Percentiles rank a stretch among this genome's conserved stretches.
Conservation (phyloP, 805 yeast species). For the Lachancea sp. region DNA sequence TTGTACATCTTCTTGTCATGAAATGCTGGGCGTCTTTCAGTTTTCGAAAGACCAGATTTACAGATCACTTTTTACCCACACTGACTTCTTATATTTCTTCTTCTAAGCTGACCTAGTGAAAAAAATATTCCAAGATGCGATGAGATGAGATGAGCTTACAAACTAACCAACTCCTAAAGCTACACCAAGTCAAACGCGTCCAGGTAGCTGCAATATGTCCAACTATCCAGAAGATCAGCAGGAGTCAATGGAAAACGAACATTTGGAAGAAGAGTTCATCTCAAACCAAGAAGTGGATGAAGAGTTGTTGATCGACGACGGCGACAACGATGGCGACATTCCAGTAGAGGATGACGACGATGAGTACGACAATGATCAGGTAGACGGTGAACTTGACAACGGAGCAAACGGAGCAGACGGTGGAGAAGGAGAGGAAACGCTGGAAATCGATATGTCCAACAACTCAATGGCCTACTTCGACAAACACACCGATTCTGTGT, state of each 20-base stretch:
- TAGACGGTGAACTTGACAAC: too few species aligned
- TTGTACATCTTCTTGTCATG: too few species aligned
- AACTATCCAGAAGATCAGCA: constrained; percentile 7
- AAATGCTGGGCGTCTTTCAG: too few species aligned
- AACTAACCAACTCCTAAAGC: too few species aligned
- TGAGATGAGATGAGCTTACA: constrained; percentile 9
- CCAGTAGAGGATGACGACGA: constrained; percentile 32
- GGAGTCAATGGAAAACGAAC: constrained; percentile 10
- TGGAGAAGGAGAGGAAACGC: constrained; percentile 35
- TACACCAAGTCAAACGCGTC: not conserved
- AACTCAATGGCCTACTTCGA: constrained; percentile 89
- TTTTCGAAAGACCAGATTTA: too few species aligned
- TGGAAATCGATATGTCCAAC: constrained; percentile 82
- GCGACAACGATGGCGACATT: constrained; percentile 30
- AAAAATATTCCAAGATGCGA: not conserved
- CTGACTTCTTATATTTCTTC: not conserved
- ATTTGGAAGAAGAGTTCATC: constrained; percentile 34
- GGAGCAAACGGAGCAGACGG: too few species aligned
- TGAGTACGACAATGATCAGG: constrained; percentile 30
- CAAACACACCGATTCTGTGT: constrained; percentile 80
- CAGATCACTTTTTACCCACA: not conserved
- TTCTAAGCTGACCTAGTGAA: not conserved
- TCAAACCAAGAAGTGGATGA: constrained; percentile 38
- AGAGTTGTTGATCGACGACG: constrained; percentile 3
- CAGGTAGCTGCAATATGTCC: constrained; percentile 8